Base-by-base conservation (phyloP, 129 eudicot species). In the Silybum marianum region DNA sequence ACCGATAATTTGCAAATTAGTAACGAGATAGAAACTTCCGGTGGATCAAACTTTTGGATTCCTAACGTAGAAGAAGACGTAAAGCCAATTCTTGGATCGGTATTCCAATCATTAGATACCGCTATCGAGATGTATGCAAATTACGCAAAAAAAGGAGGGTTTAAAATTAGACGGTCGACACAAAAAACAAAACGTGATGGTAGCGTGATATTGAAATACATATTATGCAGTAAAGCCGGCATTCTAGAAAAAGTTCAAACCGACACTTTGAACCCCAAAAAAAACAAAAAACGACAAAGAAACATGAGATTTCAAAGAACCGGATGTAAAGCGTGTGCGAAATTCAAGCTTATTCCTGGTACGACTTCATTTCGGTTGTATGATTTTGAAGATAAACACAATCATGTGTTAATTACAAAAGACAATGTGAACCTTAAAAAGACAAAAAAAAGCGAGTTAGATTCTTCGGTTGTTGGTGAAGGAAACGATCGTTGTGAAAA, bases 261-360 rank as follows among this genome's bases (percentile, higher is more conserved):
- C 22, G 22, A 7, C 63, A 54, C 7, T 54, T 54, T 18, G 63
- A 54, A 54, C 63, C 63, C n/a, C 18, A 54, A 54, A 16, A 54
- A 22, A 54, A 54, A n/a, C n/a, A n/a, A 3, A 22, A 58, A 58
- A 58, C 66, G 66, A 18, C 66, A 58, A 58, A 8, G 23, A n/a
- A 58, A 58, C 66, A 58, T 58, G 66, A n/a, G 23, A 58, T 58
- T 58, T 6, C 66, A 58, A 58, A 58, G 66, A 58, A 58, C 66
- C 66, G 66, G 66, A 58, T 58, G 66, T 58, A 58, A 58, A 58
- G 66, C 66, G 19, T 58, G 66, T n/a, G 66, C 66, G 1, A 58
- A 58, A n/a, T 58, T 58, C 66, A 58, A 58, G 66, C 23, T 58
- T 58, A 58, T 58, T 58, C 66, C 66, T 58, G 66, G 66, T 19